A percentile compares a stretch with the other conserved stretches of the same genome.
Conservation (phyloP, 306 rosid species). For the Ormosia semicastrata region DNA sequence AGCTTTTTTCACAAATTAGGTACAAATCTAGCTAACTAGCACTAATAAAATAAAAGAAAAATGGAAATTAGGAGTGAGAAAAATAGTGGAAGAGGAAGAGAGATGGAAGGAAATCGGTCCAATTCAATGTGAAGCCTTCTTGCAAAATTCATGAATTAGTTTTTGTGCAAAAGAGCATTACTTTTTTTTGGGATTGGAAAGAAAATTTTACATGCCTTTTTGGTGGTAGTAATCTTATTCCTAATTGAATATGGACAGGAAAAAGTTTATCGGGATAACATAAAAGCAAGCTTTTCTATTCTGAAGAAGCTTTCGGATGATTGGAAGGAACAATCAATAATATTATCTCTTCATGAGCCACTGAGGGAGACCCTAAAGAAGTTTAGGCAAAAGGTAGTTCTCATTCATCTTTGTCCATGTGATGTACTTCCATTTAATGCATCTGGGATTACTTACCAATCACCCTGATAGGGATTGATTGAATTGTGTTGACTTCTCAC, state of each 20-base stretch:
- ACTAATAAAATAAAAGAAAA: too few species aligned
- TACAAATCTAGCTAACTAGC: too few species aligned
- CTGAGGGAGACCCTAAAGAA: constrained; percentile 63
- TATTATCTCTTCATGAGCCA: constrained; percentile 62
- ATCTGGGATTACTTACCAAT: not conserved
- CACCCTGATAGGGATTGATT: not conserved
- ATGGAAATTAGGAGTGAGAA: too few species aligned
- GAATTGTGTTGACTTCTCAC: constrained; percentile 1
- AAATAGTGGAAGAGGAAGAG: too few species aligned
- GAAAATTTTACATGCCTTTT: constrained; percentile 15
- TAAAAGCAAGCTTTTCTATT: constrained; percentile 64
- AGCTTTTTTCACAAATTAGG: too few species aligned
- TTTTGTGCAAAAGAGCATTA: too few species aligned
- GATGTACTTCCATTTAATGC: not conserved
- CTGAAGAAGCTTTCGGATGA: constrained; percentile 72
- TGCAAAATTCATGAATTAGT: too few species aligned
- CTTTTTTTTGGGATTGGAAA: too few species aligned
- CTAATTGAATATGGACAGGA: constrained; percentile 47
- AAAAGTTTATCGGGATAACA: constrained; percentile 57
- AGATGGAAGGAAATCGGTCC: too few species aligned
- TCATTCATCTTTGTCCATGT: not conserved
- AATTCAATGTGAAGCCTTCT: too few species aligned
- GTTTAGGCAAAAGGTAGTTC: constrained; percentile 71
- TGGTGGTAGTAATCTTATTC: constrained; percentile 16
- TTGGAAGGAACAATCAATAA: constrained; percentile 67